phyloP scores from a whole-genome alignment of 1,284 basidiomycete genomes.

The Rhodotorula mucilaginosa region DNA sequence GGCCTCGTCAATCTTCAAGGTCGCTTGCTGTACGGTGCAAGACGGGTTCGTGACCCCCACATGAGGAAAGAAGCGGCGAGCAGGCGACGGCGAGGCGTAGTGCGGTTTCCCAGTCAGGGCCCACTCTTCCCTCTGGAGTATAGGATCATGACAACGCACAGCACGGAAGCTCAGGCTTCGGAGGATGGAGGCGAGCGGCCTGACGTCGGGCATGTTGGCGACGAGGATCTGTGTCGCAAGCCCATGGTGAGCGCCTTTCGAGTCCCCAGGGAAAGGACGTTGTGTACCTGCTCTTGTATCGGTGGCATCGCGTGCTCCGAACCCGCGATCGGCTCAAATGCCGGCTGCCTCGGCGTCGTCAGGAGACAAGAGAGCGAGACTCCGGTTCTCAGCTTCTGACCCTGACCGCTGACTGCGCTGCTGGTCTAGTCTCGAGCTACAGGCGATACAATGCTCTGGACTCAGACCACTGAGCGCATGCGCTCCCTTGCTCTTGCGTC shows the following conservation, averaged over 20 bases:
- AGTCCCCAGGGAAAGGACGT: neutral
- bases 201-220: slow-evolving; percentile 37
- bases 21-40: slow-evolving; percentile 62
- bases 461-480: no score
- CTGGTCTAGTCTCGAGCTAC: no score
- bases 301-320: neutral
- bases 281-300: neutral
- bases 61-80: neutral
- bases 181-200: slow-evolving; percentile 41
- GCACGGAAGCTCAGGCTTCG: slow-evolving; percentile 36
- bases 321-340: no score
- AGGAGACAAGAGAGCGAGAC: no score
- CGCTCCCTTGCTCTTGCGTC: no score
- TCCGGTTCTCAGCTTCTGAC: no score
- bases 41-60: neutral
- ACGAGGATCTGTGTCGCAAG: slow-evolving; percentile 14
- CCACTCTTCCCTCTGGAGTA: no score
- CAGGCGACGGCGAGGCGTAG: no score
- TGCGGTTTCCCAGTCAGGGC: neutral
- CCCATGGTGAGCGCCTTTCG: neutral
- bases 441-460: no score
- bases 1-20: slow-evolving; percentile 64
- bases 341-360: no score
- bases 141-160: neutral
- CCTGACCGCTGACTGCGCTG: no score